Base-by-base conservation (phyloP, 78 protist genomes). In the Speleostelium caveatum region DNA sequence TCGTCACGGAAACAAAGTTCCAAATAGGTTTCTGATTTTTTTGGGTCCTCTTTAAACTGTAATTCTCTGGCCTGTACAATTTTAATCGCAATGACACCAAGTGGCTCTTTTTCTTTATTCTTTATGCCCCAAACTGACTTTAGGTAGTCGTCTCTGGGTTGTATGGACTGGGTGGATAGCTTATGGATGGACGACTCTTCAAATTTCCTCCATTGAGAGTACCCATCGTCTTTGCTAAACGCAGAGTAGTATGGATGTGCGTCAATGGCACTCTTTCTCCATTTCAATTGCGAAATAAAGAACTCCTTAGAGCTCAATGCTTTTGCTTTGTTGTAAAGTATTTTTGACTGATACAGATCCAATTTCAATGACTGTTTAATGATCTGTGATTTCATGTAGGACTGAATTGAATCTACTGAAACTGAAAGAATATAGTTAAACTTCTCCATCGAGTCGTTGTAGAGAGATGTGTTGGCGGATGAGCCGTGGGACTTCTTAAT, bases 11-110 rank as follows among this genome's bases (percentile, higher is more conserved):
- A 83, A 21, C 39, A 42, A 3, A 83, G 22, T n/a, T 83, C 91
- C 3, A 69, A n/a, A 24, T 41, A 35, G 33, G 91, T 45, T 21
- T 69, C 79, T 1, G 68, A 73, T 41, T 83, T 83, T 1, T 24
- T 33, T 36, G 14, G 16, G 1, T 60, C 79, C 17, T 83, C 91
- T 21, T 83, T 83, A 24, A 32, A 69, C 30, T 69, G 56, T 16
- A 83, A 26, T 19, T 83, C 91, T 16, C 91, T 28, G 21, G 80
- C 91, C 22, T 42, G 65, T 14, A 67, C 77, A 0, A 83, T 72
- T 49, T 83, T 83, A 6, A 83, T 83, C 0, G 77, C 55, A 10
- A 83, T 58, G n/a, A 83, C 73, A 69, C 91, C 91, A 32, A 83
- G 38, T 3, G 91, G 67, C 5, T 83, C 91, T 10, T 68, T 80